Evolutionary conservation across 148 eudicot genomes (phyloP).

Genomic region (Amaranthus palmeri): DNA sequence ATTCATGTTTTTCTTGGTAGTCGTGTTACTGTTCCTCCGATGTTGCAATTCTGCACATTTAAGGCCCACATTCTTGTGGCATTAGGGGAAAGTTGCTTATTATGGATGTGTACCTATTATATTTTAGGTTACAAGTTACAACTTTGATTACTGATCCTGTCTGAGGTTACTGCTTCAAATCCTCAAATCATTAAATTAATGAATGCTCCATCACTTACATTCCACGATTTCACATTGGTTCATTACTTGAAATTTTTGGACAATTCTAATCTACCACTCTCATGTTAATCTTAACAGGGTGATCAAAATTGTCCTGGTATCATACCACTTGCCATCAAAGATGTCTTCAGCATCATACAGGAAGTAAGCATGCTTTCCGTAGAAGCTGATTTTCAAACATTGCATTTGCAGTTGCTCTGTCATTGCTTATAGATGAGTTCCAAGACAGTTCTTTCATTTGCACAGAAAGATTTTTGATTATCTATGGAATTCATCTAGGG

Average conservation of each 20-base stretch:
- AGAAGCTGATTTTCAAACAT: slow-evolving; percentile 10
- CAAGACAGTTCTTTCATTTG: background rate
- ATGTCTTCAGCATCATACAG: slow-evolving; percentile 96
- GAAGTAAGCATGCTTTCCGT: slow-evolving; percentile 60
- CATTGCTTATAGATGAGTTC: background rate
- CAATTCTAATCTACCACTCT: background rate
- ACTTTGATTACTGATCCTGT: background rate
- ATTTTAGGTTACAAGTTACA: background rate
- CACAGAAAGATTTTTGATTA: background rate
- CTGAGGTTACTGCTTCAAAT: background rate
- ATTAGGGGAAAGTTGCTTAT: background rate
- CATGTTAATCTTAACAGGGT: slow-evolving; percentile 46
- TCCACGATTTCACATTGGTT: background rate
- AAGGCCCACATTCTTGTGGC: background rate
- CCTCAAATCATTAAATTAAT: background rate
- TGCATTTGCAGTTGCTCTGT: background rate
- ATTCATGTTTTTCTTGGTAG: background rate
- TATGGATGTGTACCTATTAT: background rate
- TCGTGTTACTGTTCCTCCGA: background rate
- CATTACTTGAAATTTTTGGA: background rate
- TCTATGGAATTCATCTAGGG: background rate
- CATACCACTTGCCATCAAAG: slow-evolving; percentile 96
- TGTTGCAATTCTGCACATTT: background rate
- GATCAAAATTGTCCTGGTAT: slow-evolving; percentile 87
- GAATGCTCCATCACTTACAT: background rate